These are phyloP conservation scores for Erodium texanum DNA, from an alignment of 441 rosid genomes.

Conservation along the genomic window DNA sequence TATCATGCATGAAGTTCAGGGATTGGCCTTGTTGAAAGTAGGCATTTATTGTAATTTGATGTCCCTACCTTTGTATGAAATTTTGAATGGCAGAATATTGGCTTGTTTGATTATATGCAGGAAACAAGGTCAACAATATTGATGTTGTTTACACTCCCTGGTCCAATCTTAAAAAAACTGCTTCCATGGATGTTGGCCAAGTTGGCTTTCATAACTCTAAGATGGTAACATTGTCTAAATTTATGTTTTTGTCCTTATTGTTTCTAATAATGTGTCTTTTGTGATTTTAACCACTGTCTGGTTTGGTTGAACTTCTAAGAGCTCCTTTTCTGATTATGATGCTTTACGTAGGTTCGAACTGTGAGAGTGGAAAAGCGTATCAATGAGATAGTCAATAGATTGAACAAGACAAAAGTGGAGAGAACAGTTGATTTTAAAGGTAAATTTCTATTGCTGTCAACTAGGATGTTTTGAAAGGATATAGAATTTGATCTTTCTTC, in stretches of 20 bases:
- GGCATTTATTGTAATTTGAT: neutral
- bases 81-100: neutral
- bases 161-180: conserved; percentile 89
- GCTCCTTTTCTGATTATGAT: conserved; percentile 13
- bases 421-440: conserved; percentile 90
- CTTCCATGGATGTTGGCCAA: conserved; percentile 99
- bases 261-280: neutral
- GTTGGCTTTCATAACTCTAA: conserved; percentile 86
- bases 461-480: neutral
- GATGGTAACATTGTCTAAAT: conserved; percentile 40
- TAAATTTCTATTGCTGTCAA: conserved; percentile 9
- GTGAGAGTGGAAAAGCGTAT: conserved; percentile 87
- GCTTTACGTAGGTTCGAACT: conserved; percentile 54
- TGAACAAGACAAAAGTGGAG: conserved; percentile 87
- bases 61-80: neutral
- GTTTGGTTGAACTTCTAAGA: neutral
- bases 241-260: neutral
- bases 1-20: neutral
- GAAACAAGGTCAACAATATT: conserved; percentile 84
- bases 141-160: conserved; percentile 97
- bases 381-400: conserved; percentile 79
- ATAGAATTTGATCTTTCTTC: too few species aligned
- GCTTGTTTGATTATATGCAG: conserved; percentile 28
- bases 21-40: neutral
- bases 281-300: neutral